Base-by-base conservation (phyloP, 2,329 filamentous ascomycete genomes). In the Cladosporium sp. region DNA sequence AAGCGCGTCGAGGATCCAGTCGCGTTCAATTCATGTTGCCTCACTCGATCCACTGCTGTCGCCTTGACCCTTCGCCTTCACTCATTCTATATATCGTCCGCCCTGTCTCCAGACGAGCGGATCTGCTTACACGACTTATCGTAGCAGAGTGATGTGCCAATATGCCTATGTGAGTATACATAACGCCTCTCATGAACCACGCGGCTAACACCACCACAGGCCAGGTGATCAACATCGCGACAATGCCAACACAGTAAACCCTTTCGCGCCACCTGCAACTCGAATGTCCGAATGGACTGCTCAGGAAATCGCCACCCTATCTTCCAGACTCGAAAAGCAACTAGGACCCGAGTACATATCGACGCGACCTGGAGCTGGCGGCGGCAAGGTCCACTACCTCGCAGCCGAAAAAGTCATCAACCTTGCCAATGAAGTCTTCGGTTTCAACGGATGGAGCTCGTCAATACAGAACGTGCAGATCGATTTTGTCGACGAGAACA, bases 391-490 rank as follows among this genome's bases (percentile, higher is more conserved):
- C 17, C 91, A 96, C 72, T 99, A 99, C 75, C 82, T 99, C 54
- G 86, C 92, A n/a, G 92, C 92, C 1, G 93, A 97, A 71, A 99
- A 99, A 77, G 92, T 89, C 70, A 99, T 99, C 72, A 89, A 90
- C 59, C 87, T 97, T 55, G 92, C 92, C 56, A 97, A 97, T 69
- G 90, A 97, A 72, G 87, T 97, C 1, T 96, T 97, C 76, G 92
- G 92, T 9, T 97, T 97, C 79, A 96, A 97, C 75, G 92, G 92
- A 67, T 99, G 94, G 94, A 96, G 90, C 9, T 96, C 90, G 58
- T 88, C 89, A n/a, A 94, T 99, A 60, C 90, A 93, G 70, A 92
- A 95, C 70, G 89, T 97, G 38, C 89, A 96, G 71, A 89, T 97
- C 60, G 94, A 99, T 74, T 97, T 95, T 74, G 90, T 94, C 61